A percentile compares a stretch with the other conserved stretches of the same genome.
These are phyloP conservation scores for Candida methanosorbosa DNA, from an alignment of 805 yeast species.

Conservation along the genomic window DNA sequence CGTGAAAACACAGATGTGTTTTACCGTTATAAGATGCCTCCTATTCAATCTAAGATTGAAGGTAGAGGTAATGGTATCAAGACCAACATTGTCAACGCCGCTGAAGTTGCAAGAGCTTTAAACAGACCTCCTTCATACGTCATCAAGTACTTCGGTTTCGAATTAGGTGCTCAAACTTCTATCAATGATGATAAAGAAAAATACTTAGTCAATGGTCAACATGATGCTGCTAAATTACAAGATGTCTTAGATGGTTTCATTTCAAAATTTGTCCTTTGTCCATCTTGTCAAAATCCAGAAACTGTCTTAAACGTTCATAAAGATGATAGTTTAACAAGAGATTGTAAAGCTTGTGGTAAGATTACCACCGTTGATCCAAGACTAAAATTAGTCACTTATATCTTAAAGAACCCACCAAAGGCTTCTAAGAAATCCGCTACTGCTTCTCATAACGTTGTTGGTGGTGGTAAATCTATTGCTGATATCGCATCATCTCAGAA, in stretches of 20 bases:
- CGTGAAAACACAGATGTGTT: conserved; percentile 97
- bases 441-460: conserved; percentile 82
- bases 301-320: conserved; percentile 81
- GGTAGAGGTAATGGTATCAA: conserved; percentile 99
- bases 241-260: conserved; percentile 93
- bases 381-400: conserved; percentile 80
- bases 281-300: conserved; percentile 94
- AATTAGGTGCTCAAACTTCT: conserved; percentile 93
- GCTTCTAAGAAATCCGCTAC: conserved; percentile 78
- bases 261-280: conserved; percentile 86
- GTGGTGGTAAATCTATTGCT: conserved; percentile 75
- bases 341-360: conserved; percentile 98
- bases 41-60: conserved; percentile 92
- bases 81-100: conserved; percentile 82
- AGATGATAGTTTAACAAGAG: conserved; percentile 70
- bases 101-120: conserved; percentile 91
- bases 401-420: conserved; percentile 81
- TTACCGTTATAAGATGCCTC: conserved; percentile 99
- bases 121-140: conserved; percentile 90
- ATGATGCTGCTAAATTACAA: conserved; percentile 83
- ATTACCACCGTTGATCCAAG: conserved; percentile 76
- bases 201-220: conserved; percentile 90
- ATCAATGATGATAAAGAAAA: conserved; percentile 75
- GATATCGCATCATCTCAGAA: conserved; percentile 58
- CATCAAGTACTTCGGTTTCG: conserved; percentile 92